A percentile compares a stretch with the other conserved stretches of the same genome.
These are phyloP conservation scores for Alternaria tenuissima DNA, from an alignment of 2,329 filamentous ascomycete genomes.

Conservation along the genomic window DNA sequence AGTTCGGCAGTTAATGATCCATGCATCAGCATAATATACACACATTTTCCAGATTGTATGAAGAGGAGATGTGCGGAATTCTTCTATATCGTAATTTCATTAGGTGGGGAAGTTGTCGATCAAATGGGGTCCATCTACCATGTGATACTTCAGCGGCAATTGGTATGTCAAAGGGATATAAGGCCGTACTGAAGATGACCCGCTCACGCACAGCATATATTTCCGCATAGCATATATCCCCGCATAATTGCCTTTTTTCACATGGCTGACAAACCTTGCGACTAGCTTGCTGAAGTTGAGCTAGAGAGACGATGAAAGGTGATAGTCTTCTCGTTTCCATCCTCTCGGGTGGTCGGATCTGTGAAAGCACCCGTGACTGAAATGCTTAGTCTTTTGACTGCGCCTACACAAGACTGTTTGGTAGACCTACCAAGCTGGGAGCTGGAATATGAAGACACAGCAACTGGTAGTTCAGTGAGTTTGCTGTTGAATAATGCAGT, in stretches of 20 bases:
- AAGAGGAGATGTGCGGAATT: conserved; percentile 1
- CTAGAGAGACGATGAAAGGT: neutral
- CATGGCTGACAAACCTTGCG: neutral
- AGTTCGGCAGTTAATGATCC: conserved; percentile 14
- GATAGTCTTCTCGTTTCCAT: neutral
- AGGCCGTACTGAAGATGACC: neutral
- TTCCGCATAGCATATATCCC: too few species aligned
- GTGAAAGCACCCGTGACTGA: neutral
- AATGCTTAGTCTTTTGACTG: neutral
- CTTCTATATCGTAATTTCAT: neutral
- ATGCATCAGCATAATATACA: neutral
- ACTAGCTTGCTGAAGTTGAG: neutral
- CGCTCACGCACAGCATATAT: neutral
- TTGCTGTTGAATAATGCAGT: too few species aligned
- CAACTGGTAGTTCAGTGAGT: too few species aligned
- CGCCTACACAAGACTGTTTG: neutral
- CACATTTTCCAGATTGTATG: conserved; percentile 2
- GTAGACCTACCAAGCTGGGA: too few species aligned
- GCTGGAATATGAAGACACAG: too few species aligned
- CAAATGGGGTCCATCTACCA: neutral
- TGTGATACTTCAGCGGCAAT: neutral
- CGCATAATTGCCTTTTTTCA: neutral
- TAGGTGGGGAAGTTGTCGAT: neutral
- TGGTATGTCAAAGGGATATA: neutral
- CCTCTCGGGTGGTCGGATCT: neutral